phyloP scores from a whole-genome alignment of 257 asterid species.

The Euphrasia confusa region DNA sequence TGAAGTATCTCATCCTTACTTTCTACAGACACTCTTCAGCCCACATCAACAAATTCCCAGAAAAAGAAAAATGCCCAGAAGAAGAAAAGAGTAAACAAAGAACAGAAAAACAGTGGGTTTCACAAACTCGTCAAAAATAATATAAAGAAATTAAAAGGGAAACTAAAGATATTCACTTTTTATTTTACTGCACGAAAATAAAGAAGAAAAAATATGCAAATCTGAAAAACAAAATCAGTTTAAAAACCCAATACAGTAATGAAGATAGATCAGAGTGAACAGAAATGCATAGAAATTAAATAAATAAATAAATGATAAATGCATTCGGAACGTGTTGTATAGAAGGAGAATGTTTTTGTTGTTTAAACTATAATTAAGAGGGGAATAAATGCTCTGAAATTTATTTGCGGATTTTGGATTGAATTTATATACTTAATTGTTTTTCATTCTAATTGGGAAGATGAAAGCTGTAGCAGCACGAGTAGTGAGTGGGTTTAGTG shows the following conservation, averaged over 20 bases:
- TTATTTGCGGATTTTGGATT: background rate
- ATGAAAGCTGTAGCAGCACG: slow-evolving; percentile 21
- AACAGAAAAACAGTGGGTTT: slow-evolving; percentile 10
- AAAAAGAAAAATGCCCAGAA: background rate
- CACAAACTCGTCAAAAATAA: slow-evolving; percentile 10
- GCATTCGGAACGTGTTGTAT: slow-evolving; percentile 6
- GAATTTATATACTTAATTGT: background rate
- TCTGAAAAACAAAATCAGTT: slow-evolving; percentile 28
- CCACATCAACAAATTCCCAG: background rate
- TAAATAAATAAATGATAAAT: background rate
- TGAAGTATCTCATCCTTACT: slow-evolving; percentile 39
- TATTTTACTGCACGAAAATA: slow-evolving; percentile 1
- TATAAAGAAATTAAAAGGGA: slow-evolving; percentile 11
- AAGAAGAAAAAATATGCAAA: slow-evolving; percentile 12
- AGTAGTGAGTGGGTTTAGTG: slow-evolving; percentile 31
- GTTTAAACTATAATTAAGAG: background rate
- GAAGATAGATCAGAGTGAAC: background rate
- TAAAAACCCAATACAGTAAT: slow-evolving; percentile 10
- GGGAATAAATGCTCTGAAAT: slow-evolving; percentile 11
- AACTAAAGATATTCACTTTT: slow-evolving; percentile 26
- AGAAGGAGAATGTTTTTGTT: slow-evolving; percentile 11
- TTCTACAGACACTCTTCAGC: background rate
- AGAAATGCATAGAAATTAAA: background rate
- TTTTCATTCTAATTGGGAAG: background rate
- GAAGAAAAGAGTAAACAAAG: background rate